Percentiles rank a stretch among this genome's conserved stretches.
Evolutionary conservation across 225 moss, liverwort and hornwort genomes (phyloP).

Genomic region (Lunularia cruciata): DNA sequence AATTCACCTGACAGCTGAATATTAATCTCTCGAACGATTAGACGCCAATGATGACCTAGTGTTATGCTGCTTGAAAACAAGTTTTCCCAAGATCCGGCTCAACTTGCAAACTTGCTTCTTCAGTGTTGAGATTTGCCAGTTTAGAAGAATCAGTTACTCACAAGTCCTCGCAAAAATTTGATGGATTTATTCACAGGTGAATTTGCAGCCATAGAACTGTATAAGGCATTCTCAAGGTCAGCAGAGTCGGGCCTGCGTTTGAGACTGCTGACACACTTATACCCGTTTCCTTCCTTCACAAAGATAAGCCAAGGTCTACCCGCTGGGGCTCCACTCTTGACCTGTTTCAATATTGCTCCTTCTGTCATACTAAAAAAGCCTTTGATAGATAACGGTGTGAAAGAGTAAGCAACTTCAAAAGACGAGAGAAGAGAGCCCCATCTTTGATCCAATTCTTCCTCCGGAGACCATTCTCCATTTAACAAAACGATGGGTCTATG

Average conservation of each 20-base stretch:
- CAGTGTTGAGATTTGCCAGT: not conserved
- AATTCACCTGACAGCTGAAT: not conserved
- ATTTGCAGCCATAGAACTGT: conserved; percentile 85
- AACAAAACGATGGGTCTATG: conserved; percentile 69
- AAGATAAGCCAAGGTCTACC: conserved; percentile 86
- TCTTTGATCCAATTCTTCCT: conserved; percentile 55
- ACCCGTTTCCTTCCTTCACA: conserved; percentile 62
- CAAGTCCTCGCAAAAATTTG: conserved; percentile 71
- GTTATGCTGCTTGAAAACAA: not conserved
- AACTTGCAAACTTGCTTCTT: not conserved
- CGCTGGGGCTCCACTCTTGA: conserved; percentile 61
- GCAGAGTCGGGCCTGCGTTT: conserved; percentile 64
- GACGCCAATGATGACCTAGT: not conserved
- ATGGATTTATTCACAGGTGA: conserved; percentile 92
- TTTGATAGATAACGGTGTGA: conserved; percentile 70
- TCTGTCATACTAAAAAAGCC: conserved; percentile 77
- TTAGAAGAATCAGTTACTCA: conserved; percentile 28
- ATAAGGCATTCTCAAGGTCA: conserved; percentile 83
- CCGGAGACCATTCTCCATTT: conserved; percentile 76
- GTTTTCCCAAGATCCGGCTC: no score
- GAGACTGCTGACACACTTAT: conserved; percentile 62
- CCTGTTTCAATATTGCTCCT: conserved; percentile 76
- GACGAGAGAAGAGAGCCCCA: conserved; percentile 59
- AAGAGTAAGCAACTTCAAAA: conserved; percentile 75
- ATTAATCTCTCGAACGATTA: not conserved